Conservation (phyloP, 2,329 filamentous ascomycete species). For the Emericellopsis atlantica region DNA sequence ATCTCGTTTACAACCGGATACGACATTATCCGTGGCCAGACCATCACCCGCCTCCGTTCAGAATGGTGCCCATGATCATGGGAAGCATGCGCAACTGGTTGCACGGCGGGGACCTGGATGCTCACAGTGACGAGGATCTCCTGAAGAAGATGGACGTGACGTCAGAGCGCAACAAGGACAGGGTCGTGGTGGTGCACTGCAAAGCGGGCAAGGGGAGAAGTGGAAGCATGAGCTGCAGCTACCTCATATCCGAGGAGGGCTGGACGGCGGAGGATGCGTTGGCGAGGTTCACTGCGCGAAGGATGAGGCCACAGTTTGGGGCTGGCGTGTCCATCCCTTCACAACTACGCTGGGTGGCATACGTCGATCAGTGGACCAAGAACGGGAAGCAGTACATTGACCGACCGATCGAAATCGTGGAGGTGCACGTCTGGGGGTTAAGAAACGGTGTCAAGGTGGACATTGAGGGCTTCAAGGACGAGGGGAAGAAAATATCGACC, state of each 20-base stretch:
- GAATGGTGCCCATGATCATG: conserved; percentile 77
- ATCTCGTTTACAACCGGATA: conserved; percentile 73
- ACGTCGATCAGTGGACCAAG: conserved; percentile 77
- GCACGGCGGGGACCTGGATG: conserved; percentile 29
- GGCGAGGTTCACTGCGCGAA: conserved; percentile 56
- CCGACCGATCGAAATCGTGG: conserved; percentile 68
- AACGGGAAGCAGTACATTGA: conserved; percentile 71
- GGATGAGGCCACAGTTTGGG: conserved; percentile 85
- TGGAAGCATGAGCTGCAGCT: conserved; percentile 77
- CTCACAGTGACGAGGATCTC: neutral
- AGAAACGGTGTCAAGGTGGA: conserved; percentile 78
- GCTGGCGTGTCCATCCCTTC: conserved; percentile 86
- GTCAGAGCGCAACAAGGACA: conserved; percentile 11
- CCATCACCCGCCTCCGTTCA: conserved; percentile 91
- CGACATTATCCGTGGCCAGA: conserved; percentile 94
- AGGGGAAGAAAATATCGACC: conserved; percentile 73
- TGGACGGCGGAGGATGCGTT: conserved; percentile 42
- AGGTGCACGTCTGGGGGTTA: conserved; percentile 83
- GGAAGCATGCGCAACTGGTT: conserved; percentile 89
- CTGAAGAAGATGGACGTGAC: neutral
- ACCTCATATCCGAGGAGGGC: conserved; percentile 75
- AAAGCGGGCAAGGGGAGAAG: conserved; percentile 94
- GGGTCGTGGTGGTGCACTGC: conserved; percentile 88
- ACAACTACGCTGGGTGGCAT: conserved; percentile 75
- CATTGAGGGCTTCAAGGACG: conserved; percentile 76